Percentiles rank a stretch among this genome's conserved stretches.
These are phyloP conservation scores for Microbotryomycetes sp. DNA, from an alignment of 1,284 basidiomycete genomes.

Conservation along the genomic window DNA sequence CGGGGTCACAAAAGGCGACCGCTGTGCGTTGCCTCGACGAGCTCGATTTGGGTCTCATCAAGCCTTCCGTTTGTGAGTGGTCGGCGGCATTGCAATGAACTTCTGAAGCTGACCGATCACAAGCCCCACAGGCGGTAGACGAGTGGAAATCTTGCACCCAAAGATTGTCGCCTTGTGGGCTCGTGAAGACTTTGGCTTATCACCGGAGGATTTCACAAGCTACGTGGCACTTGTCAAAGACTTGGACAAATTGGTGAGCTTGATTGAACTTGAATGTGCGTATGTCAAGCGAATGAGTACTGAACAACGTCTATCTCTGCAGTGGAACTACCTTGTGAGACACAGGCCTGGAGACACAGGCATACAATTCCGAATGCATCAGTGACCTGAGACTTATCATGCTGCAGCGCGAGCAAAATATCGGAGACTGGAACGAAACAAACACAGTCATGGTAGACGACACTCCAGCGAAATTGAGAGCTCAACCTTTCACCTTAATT, in stretches of 20 bases:
- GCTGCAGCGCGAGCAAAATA: background rate
- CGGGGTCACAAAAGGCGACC: conserved; percentile 15
- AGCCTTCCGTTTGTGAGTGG: conserved; percentile 1
- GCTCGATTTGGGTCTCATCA: conserved; percentile 25
- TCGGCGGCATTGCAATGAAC: background rate
- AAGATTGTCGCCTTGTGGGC: conserved; percentile 27
- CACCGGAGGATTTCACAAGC: conserved; percentile 7
- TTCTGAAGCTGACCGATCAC: too few relatives aligned
- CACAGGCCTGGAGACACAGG: background rate
- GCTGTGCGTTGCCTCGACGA: conserved; percentile 19
- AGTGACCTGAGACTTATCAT: background rate
- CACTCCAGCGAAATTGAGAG: conserved; percentile 22
- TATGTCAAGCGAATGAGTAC: too few relatives aligned
- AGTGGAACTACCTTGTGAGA: conserved; percentile 16
- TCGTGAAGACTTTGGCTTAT: conserved; percentile 18
- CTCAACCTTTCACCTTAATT: conserved; percentile 20
- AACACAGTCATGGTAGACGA: conserved; percentile 29
- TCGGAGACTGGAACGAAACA: conserved; percentile 1
- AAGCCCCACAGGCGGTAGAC: too few relatives aligned
- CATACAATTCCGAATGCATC: background rate
- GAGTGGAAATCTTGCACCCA: conserved; percentile 23
- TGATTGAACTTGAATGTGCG: too few relatives aligned
- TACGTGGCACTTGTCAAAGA: conserved; percentile 27
- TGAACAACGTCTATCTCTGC: too few relatives aligned
- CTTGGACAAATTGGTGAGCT: conserved; percentile 6